These are phyloP conservation scores for Epicoccum nigrum DNA, from an alignment of 2,329 filamentous ascomycete species.

Conservation along the genomic window DNA sequence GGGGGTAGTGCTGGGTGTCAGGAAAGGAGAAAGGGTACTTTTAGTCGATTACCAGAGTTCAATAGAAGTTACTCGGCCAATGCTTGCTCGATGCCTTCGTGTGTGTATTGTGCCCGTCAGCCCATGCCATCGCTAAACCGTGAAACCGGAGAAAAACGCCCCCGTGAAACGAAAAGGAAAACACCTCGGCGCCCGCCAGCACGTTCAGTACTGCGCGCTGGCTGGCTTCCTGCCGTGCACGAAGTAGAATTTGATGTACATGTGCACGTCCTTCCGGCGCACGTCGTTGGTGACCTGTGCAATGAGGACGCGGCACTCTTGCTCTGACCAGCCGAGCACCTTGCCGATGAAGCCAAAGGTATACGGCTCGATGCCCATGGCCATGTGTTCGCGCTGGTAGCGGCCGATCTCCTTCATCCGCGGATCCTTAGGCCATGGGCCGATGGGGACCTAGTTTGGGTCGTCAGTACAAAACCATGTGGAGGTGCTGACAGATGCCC, in stretches of 20 bases:
- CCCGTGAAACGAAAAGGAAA: too few species aligned
- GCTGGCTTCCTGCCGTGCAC: conserved; percentile 39
- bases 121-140: conserved; percentile 7
- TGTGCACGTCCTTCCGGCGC: conserved; percentile 35
- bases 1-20: not conserved
- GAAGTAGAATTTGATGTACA: conserved; percentile 46
- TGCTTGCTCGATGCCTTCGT: not conserved
- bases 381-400: conserved; percentile 47
- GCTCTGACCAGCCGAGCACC: conserved; percentile 43
- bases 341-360: conserved; percentile 45
- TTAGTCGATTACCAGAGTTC: not conserved
- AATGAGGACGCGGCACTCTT: conserved; percentile 42
- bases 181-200: too few species aligned
- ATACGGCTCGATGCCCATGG: conserved; percentile 45
- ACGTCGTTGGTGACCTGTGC: conserved; percentile 43
- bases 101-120: not conserved
- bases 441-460: conserved; percentile 36
- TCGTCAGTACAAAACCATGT: conserved; percentile 11
- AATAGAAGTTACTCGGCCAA: not conserved
- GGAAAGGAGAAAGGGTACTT: too few species aligned
- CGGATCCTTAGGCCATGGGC: conserved; percentile 55
- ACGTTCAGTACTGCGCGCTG: not conserved
- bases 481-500: not conserved
- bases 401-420: conserved; percentile 58
- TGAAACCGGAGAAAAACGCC: not conserved